Percentiles rank a stretch among this genome's conserved stretches.
Evolutionary conservation across 1,139 yeast species (phyloP).

Genomic region (Petasospora fabianii): DNA sequence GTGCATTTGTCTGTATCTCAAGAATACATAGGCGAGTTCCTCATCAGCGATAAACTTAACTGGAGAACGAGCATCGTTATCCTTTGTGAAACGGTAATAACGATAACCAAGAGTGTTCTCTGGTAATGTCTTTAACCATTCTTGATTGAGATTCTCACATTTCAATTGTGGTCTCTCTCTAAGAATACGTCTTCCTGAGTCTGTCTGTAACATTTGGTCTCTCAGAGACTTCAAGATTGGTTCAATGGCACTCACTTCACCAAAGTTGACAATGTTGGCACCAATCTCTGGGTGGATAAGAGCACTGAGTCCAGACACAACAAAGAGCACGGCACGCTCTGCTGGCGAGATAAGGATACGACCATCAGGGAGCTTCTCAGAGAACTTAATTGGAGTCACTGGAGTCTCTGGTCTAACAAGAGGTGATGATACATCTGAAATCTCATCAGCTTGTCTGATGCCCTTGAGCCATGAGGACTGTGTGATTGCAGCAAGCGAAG

Average conservation of each 20-base stretch:
- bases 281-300: constrained; percentile 71
- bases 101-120: constrained; percentile 73
- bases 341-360: constrained; percentile 70
- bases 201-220: constrained; percentile 69
- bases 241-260: constrained; percentile 85
- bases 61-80: constrained; percentile 90
- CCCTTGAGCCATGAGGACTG: constrained; percentile 20
- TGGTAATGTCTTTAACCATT: constrained; percentile 57
- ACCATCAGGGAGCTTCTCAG: constrained; percentile 35
- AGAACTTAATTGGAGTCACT: constrained; percentile 1
- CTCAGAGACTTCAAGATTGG: constrained; percentile 61
- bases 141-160: constrained; percentile 63
- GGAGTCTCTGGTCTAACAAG: neutral
- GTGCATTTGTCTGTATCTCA: constrained; percentile 93
- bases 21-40: constrained; percentile 86
- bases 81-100: constrained; percentile 81
- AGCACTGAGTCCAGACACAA: constrained; percentile 81
- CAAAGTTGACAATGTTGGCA: constrained; percentile 75
- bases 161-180: constrained; percentile 83
- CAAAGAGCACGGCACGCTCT: constrained; percentile 63
- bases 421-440: constrained; percentile 14
- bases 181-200: constrained; percentile 72
- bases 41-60: constrained; percentile 87
- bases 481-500: constrained; percentile 21
- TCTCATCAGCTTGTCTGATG: constrained; percentile 22